Base-by-base conservation (phyloP, 805 yeast genomes). In the Wilhelminamyces savonicus region DNA sequence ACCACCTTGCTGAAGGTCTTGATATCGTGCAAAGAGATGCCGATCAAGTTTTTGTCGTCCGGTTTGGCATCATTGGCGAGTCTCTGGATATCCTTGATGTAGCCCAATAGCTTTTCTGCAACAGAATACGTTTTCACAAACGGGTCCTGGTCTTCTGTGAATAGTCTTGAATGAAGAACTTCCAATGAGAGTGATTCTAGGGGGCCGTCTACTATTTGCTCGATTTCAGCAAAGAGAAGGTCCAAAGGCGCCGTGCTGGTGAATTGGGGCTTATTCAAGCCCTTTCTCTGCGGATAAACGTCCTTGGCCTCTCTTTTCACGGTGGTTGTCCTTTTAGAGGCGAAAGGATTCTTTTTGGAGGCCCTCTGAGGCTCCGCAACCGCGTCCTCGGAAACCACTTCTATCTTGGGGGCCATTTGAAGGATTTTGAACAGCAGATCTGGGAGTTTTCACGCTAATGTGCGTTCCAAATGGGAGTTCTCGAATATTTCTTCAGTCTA, bases 11-110 rank as follows among this genome's bases (percentile, higher is more conserved):
- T 79, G 32, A 92, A 71, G 4, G 74, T 69, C 48, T 78, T 82
- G 69, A 90, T 77, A 50, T 92, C 97, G 44, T 85, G 87, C 7
- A 90, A 62, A 0, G 97, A 84, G 11, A 90, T 78, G 7, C 81
- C 62, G 8, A 82, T 63, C 28, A 72, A 40, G 27, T 56, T 49
- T 24, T 44, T 40, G 34, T 66, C 63, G 3, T 27, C 26, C 5
- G 29, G 19, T 8, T 8, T 17, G 19, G 8, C 8, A 7, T 17
- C 8, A 17, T 17, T 17, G 19, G 19, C 19, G 8, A 17, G 8
- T 7, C 19, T 6, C 19, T 17, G 19, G 8, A 17, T 6, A 17
- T 6, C 8, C 8, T 7, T 17, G 19, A 17, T 6, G 6, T 6
- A 7, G 19, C 8, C 19, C 8, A 17, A 8, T 8, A 17, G 8